Base-by-base conservation (phyloP, 257 asterid species). In the Henckelia pumila region DNA sequence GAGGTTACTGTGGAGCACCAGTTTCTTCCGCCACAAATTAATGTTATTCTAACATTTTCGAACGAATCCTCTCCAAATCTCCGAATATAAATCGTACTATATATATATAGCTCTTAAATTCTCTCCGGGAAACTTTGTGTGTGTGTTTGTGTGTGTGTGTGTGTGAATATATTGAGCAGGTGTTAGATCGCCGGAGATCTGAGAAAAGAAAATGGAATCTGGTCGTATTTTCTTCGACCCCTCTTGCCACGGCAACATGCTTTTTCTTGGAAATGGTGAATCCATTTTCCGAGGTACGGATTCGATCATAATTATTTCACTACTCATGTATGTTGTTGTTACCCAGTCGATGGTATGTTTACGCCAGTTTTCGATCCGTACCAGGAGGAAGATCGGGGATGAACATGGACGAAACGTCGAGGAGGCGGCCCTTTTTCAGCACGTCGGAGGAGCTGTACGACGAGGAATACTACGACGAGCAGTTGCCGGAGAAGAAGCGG, bases 21-120 rank as follows among this genome's bases (percentile, higher is more conserved):
- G 99, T 76, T 94, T 94, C 84, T 94, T 94, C 85, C 99, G 99
- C 88, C 99, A 94, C 76, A 94, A 94, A 95, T 80, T 87, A 71
- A 91, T 88, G 96, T 74, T 88, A 22, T 94, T 94, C 78, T 90
- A 82, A 78, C 69, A 67, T 30, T 23, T 32, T 29, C 32, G 25
- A 4, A 47, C 16, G 7, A 47, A 47, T 17, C 8, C 71, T 75
- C 76, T 65, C 13, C 10, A 59, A 14, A 56, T 55, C 22, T 58
- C 53, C 71, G 35, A 28, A 4, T 13, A 58, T 30, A 66, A 44
- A 13, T 73, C 44, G 33, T 57, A 28, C 57, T 68, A 37, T 74
- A 65, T 61, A 70, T 71, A 26, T 75, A 59, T 68, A 37, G 61
- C 21, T 52, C 16, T 50, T 22, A 68, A 68, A 50, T 74, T 70